Percentiles rank a stretch among this genome's conserved stretches.
phyloP scores from a whole-genome alignment of 148 eudicot genomes.

The Nepenthes gracilis region DNA sequence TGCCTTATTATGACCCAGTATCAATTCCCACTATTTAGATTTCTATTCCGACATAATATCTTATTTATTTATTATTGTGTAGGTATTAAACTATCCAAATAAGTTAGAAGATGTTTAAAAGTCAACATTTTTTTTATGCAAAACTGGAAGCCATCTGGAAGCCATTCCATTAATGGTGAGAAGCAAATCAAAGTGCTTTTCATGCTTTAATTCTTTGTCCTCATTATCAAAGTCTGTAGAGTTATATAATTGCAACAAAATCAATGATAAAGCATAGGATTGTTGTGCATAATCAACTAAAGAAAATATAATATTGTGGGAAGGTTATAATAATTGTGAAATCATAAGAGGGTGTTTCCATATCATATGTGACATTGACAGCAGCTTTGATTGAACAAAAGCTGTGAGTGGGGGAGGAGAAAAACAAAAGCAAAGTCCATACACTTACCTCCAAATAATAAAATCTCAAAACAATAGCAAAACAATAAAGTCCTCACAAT shows the following conservation, averaged over 20 bases:
- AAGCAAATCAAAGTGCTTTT: too few species aligned
- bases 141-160: too few species aligned
- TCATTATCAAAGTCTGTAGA: background rate
- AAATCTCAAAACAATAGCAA: background rate
- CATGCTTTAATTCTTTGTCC: too few species aligned
- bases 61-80: too few species aligned
- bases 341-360: background rate
- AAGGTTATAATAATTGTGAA: conserved; percentile 7
- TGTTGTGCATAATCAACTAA: background rate
- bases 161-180: too few species aligned
- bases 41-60: too few species aligned
- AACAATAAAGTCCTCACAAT: background rate
- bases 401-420: background rate
- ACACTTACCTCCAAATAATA: background rate
- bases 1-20: too few species aligned
- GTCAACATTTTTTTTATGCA: too few species aligned
- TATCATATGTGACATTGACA: too few species aligned
- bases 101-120: too few species aligned
- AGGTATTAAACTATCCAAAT: too few species aligned
- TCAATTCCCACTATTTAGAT: too few species aligned
- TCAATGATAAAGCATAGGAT: conserved; percentile 7
- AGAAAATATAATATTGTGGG: background rate
- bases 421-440: background rate
- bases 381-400: background rate
- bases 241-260: background rate